phyloP scores from a whole-genome alignment of 257 asterid species.

The Nyctanthes arbortristis region DNA sequence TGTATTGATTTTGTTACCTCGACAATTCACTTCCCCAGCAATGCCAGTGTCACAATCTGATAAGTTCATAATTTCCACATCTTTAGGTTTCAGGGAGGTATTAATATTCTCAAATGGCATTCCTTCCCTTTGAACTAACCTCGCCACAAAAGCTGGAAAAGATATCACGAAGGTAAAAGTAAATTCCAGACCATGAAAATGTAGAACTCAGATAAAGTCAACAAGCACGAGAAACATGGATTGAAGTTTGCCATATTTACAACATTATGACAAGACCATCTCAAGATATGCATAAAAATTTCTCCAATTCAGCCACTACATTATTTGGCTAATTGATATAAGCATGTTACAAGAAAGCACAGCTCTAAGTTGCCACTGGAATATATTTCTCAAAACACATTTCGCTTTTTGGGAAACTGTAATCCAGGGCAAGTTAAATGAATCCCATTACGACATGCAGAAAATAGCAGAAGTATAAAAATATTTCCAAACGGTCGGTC shows the following conservation, averaged over 20 bases:
- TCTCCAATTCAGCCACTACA: neutral
- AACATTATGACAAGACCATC: neutral
- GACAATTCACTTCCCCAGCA: conserved; percentile 27
- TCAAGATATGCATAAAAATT: neutral
- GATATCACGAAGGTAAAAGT: neutral
- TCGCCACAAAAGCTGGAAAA: conserved; percentile 70
- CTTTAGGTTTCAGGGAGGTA: conserved; percentile 65
- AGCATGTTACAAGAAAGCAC: too few species aligned
- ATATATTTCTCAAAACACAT: neutral
- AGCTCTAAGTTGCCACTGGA: neutral
- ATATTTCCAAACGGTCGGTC: neutral
- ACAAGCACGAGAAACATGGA: conserved; percentile 5
- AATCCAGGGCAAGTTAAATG: neutral
- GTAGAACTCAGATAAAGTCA: neutral
- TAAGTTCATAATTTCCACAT: conserved; percentile 44
- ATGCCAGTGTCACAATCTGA: conserved; percentile 45
- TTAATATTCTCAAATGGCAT: conserved; percentile 44
- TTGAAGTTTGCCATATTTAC: neutral
- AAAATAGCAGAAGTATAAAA: neutral
- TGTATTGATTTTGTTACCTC: conserved; percentile 38
- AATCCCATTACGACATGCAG: neutral
- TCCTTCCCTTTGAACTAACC: conserved; percentile 40
- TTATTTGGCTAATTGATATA: too few species aligned
- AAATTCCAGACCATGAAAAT: conserved; percentile 4
- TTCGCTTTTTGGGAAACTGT: neutral